Conservation (phyloP, 2,329 filamentous ascomycete genomes). For the Acephala macrosclerotiorum region DNA sequence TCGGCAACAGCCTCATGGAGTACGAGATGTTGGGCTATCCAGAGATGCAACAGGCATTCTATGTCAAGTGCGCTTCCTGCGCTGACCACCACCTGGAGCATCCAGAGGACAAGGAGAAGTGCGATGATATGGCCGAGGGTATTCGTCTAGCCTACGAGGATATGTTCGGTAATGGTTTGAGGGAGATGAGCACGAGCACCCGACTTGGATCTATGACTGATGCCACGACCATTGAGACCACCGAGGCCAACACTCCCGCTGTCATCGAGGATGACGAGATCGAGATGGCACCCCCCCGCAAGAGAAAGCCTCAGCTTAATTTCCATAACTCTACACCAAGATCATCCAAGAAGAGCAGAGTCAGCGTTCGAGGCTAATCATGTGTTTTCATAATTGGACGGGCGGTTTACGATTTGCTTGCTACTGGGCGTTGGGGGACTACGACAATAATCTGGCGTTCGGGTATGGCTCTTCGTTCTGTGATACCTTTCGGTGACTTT, state of each 20-base stretch:
- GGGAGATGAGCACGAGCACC: slow-evolving; percentile 24
- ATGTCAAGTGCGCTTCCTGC: slow-evolving; percentile 58
- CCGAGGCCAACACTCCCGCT: slow-evolving; percentile 39
- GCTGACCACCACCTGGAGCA: slow-evolving; percentile 45
- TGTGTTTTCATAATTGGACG: neutral
- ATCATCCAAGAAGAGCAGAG: slow-evolving; percentile 17
- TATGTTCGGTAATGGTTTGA: slow-evolving; percentile 20
- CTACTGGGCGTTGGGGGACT: neutral
- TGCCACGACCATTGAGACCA: slow-evolving; percentile 43
- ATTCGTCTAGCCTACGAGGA: slow-evolving; percentile 36
- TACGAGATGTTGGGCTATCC: slow-evolving; percentile 57
- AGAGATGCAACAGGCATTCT: slow-evolving; percentile 54
- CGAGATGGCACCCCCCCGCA: slow-evolving; percentile 17
- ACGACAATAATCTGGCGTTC: neutral
- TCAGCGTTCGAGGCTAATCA: slow-evolving; percentile 8
- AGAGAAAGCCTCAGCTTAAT: slow-evolving; percentile 27
- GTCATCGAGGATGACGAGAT: slow-evolving; percentile 32
- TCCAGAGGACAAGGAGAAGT: slow-evolving; percentile 40
- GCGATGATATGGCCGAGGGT: slow-evolving; percentile 40
- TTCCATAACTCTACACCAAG: neutral
- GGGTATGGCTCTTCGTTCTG: neutral
- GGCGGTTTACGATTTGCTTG: slow-evolving; percentile 2
- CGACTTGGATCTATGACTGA: slow-evolving; percentile 41
- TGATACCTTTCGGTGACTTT: slow-evolving; percentile 4
- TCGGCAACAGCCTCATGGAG: slow-evolving; percentile 60